Percentiles rank a stretch among this genome's conserved stretches.
phyloP scores from a whole-genome alignment of 2,329 filamentous ascomycete genomes.

The Fusarium hainanense region DNA sequence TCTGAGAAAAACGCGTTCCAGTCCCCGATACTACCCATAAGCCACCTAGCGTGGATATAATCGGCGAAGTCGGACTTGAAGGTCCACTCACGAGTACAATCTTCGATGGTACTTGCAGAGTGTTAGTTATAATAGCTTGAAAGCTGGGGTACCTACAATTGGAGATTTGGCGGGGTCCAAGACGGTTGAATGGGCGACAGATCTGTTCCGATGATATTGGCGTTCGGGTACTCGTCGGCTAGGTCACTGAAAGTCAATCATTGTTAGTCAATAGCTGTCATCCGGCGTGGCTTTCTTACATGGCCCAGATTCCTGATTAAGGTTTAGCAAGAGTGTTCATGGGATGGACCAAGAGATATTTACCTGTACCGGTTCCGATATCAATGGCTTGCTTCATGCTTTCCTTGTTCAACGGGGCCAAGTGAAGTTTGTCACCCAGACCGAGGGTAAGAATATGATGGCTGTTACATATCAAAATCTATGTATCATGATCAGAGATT shows the following conservation, averaged over 20 bases:
- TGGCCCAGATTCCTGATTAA: conserved; percentile 57
- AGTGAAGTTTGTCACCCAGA: conserved; percentile 35
- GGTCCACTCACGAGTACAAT: conserved; percentile 49
- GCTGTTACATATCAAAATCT: not conserved
- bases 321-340: not conserved
- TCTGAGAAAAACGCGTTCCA: conserved; percentile 66
- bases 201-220: conserved; percentile 62
- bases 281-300: conserved; percentile 34
- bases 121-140: not conserved
- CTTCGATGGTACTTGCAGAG: conserved; percentile 39
- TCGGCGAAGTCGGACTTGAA: conserved; percentile 58
- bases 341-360: fast-evolving
- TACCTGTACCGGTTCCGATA: conserved; percentile 68
- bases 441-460: conserved; percentile 41
- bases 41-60: conserved; percentile 68
- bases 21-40: conserved; percentile 66
- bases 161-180: conserved; percentile 57
- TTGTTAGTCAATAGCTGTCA: not conserved
- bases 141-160: conserved; percentile 41
- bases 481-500: fast-evolving
- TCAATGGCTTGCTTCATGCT: conserved; percentile 52
- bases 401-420: conserved; percentile 39
- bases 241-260: conserved; percentile 56
- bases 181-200: conserved; percentile 54
- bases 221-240: conserved; percentile 57